phyloP scores from a whole-genome alignment of 2,329 filamentous ascomycete genomes.

The Chrysosporium keratinophilum region DNA sequence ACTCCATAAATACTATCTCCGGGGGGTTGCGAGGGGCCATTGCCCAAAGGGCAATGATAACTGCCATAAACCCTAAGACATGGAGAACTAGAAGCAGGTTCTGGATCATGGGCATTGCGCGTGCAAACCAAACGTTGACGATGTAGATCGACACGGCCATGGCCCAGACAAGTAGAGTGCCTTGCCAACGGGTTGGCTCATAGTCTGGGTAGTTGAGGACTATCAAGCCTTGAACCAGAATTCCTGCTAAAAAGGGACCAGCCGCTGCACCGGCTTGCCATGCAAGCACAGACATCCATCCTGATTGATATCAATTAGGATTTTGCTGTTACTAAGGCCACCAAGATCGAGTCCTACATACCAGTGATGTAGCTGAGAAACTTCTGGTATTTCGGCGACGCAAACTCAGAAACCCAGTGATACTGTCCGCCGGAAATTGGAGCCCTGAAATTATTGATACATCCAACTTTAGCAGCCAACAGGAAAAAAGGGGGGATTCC shows the following conservation, averaged over 20 bases:
- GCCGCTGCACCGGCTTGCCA: slow-evolving; percentile 25
- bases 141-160: slow-evolving; percentile 20
- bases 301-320: slow-evolving; percentile 8
- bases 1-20: slow-evolving; percentile 21
- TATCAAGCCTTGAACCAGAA: slow-evolving; percentile 28
- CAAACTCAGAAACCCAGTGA: slow-evolving; percentile 49
- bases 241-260: slow-evolving; percentile 23
- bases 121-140: slow-evolving; percentile 24
- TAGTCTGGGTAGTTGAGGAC: slow-evolving; percentile 25
- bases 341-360: slow-evolving; percentile 18
- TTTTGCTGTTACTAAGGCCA: slow-evolving; percentile 24
- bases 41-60: slow-evolving; percentile 26
- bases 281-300: slow-evolving; percentile 27
- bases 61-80: slow-evolving; percentile 25
- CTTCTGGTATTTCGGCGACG: slow-evolving; percentile 40
- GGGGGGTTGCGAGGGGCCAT: slow-evolving; percentile 21
- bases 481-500: not conserved
- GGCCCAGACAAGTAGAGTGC: slow-evolving; percentile 23
- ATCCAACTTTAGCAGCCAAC: not conserved
- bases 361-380: slow-evolving; percentile 46
- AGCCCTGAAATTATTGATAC: slow-evolving; percentile 28
- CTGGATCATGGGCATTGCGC: slow-evolving; percentile 25
- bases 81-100: slow-evolving; percentile 26
- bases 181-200: slow-evolving; percentile 24
- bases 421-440: slow-evolving; percentile 51